These are phyloP conservation scores for Scutellaria galericulata DNA, from an alignment of 257 asterid genomes.

Conservation along the genomic window DNA sequence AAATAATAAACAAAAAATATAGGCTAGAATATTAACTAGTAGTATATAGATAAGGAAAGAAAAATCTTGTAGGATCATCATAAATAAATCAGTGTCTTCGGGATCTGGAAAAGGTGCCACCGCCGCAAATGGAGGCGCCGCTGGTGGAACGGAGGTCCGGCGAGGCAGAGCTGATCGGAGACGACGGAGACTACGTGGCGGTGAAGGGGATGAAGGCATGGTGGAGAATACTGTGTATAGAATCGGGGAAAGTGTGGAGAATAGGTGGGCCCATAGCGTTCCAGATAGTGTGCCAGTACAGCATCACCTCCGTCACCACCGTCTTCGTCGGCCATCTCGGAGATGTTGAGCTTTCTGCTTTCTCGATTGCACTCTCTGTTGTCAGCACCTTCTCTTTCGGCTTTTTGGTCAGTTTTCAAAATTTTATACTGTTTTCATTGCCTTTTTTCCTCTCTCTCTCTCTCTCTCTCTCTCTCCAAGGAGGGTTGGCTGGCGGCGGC, in stretches of 20 bases:
- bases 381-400: constrained; percentile 70
- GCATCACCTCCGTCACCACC: constrained; percentile 49
- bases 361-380: constrained; percentile 69
- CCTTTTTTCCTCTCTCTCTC: background rate
- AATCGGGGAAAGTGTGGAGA: constrained; percentile 64
- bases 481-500: background rate
- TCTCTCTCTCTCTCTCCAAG: background rate
- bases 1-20: too few relatives aligned
- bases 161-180: constrained; percentile 44
- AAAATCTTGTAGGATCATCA: too few relatives aligned
- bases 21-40: too few relatives aligned
- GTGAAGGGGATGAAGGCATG: constrained; percentile 48
- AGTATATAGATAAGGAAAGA: too few relatives aligned
- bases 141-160: constrained; percentile 42
- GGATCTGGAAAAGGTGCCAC: background rate
- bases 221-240: constrained; percentile 59
- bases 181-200: constrained; percentile 63
- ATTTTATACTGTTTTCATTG: too few relatives aligned
- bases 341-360: constrained; percentile 67
- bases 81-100: too few relatives aligned
- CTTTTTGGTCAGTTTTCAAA: constrained; percentile 52
- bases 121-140: constrained; percentile 53
- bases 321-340: constrained; percentile 85
- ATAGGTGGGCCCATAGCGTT: constrained; percentile 78
- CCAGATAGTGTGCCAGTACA: constrained; percentile 68